Conservation (phyloP, 768 basidiomycete species). For the Cyathus striatus region DNA sequence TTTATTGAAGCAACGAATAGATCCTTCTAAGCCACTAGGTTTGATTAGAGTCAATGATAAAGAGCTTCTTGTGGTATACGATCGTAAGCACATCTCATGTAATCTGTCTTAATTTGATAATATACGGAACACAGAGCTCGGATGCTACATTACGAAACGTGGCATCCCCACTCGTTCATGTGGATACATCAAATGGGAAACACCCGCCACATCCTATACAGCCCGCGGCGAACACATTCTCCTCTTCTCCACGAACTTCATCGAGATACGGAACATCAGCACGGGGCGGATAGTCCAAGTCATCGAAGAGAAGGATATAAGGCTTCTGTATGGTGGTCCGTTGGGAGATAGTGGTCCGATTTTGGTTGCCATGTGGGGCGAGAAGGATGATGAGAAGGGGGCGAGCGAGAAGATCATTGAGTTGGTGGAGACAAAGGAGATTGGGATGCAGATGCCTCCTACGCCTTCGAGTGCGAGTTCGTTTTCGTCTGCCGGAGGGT, state of each 20-base stretch:
- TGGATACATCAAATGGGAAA: constrained; percentile 77
- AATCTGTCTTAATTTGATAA: constrained; percentile 2
- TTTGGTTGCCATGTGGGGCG: constrained; percentile 60
- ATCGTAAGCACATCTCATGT: constrained; percentile 41
- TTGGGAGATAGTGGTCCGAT: constrained; percentile 40
- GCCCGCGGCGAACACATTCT: constrained; percentile 60
- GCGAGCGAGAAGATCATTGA: constrained; percentile 62
- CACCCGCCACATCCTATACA: constrained; percentile 56
- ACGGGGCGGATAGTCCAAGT: constrained; percentile 77
- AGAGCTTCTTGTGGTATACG: constrained; percentile 71
- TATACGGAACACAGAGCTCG: constrained; percentile 44
- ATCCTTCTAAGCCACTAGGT: constrained; percentile 59
- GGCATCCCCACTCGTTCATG: constrained; percentile 59
- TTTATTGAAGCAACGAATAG: constrained; percentile 54
- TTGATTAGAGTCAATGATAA: constrained; percentile 46
- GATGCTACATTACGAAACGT: constrained; percentile 70
- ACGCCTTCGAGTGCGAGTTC: constrained; percentile 8
- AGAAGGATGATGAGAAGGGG: constrained; percentile 50
- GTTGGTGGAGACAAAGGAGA: constrained; percentile 62
- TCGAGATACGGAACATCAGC: constrained; percentile 64
- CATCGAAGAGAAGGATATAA: constrained; percentile 69
- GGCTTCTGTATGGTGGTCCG: constrained; percentile 50
- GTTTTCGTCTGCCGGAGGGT: constrained; percentile 7
- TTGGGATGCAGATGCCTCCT: constrained; percentile 33
- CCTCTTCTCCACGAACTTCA: constrained; percentile 68